phyloP scores from a whole-genome alignment of 2,329 filamentous ascomycete species.

The Biscogniauxia mediterranea region DNA sequence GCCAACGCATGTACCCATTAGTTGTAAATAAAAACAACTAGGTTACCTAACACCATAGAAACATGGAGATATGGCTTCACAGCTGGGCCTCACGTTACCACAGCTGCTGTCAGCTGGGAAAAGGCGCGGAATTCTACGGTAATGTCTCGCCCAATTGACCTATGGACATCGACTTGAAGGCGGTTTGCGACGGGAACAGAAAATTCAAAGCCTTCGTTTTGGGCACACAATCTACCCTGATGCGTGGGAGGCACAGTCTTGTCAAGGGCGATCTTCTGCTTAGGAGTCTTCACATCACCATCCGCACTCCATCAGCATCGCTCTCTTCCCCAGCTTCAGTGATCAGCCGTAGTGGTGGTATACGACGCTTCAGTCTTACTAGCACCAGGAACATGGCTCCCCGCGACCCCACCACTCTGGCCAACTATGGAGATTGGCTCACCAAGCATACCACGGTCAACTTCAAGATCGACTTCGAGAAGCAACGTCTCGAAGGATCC shows the following conservation, averaged over 20 bases:
- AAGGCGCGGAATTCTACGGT: not conserved
- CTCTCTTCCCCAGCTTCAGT: conserved; percentile 3
- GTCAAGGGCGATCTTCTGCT: conserved; percentile 28
- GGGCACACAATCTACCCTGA: conserved; percentile 1
- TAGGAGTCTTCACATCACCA: conserved; percentile 28
- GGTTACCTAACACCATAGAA: too few relatives aligned
- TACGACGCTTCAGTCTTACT: conserved; percentile 20
- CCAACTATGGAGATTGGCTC: conserved; percentile 86
- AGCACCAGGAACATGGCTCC: conserved; percentile 34
- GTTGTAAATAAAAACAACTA: too few relatives aligned
- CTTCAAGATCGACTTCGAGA: conserved; percentile 80
- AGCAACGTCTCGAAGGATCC: conserved; percentile 72
- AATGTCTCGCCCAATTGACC: not conserved
- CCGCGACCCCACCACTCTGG: conserved; percentile 84
- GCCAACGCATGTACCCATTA: too few relatives aligned
- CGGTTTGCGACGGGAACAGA: conserved; percentile 12
- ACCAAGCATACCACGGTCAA: conserved; percentile 81
- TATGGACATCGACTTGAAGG: conserved; percentile 4
- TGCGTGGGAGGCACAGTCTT: conserved; percentile 12
- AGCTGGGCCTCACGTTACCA: not conserved
- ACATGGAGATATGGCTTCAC: too few relatives aligned
- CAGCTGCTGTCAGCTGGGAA: not conserved
- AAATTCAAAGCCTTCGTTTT: conserved; percentile 5
- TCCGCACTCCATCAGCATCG: conserved; percentile 22
- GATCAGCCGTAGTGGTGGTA: conserved; percentile 9